Evolutionary conservation across 495 filamentous ascomycete species (phyloP), one percentile per base, ranked within the genome.

Genomic region (Daldinia grandis): DNA sequence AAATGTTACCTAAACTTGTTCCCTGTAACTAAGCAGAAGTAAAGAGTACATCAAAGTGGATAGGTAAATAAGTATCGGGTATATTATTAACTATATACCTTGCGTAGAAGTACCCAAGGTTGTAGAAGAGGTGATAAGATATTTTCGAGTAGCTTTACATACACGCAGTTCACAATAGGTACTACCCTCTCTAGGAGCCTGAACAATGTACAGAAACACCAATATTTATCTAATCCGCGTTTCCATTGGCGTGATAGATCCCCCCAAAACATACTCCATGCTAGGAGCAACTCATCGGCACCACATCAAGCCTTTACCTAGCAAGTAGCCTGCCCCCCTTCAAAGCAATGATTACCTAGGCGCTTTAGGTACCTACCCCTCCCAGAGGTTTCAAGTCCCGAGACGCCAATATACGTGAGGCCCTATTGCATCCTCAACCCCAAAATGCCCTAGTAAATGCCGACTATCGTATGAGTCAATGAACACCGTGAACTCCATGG

Each of bases 381-480:
- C 58, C 58, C 57, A 64, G 49, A 44, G 49, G 37, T 62, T 57
- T 38, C 42, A 56, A 57, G 37, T 42, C 21, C 62, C 62, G 62
- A 68, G 56, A 62, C 68, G 73, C 73, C 65, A n/a, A 24, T 58
- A 64, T 69, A 59, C 53, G 66, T 64, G 55, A 69, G 42, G 44
- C 49, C 70, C 44, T 66, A 28, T 66, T 60, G 28, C 38, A 57
- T 61, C 57, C 44, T 31, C 31, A 50, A 19, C 28, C 30, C 65
- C 56, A 38, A 49, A 31, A 35, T 66, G 28, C 44, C 65, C 58
- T 50, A 51, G 40, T 62, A 50, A 44, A 62, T 55, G 65, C 25
- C 58, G 25, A 27, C 49, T 58, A 66, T 69, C 44, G 27, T 73
- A 58, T 50, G 51, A 37, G 56, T 62, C n/a, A 64, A 53, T 66